phyloP scores from a whole-genome alignment of 176 grass and related monocot genomes.

The Neostapfia colusana region DNA sequence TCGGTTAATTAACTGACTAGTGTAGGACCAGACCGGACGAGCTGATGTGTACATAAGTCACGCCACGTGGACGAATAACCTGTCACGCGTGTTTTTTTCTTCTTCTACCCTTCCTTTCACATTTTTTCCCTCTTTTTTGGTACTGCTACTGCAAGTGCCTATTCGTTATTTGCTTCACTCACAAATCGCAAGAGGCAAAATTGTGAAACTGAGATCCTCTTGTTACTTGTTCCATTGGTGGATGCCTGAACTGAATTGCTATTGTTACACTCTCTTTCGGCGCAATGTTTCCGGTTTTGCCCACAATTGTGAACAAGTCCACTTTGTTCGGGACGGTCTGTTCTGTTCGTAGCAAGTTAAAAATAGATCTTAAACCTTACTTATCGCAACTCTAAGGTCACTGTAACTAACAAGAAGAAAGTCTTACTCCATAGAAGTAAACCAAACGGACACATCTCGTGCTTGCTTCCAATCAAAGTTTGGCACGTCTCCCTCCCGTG shows the following conservation, averaged over 20 bases:
- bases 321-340: background rate
- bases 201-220: background rate
- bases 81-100: conserved; percentile 4
- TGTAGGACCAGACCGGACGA: background rate
- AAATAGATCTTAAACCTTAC: too few relatives aligned
- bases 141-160: background rate
- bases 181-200: background rate
- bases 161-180: conserved; percentile 20
- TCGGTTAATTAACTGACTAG: conserved; percentile 3
- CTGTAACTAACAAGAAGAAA: background rate
- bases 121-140: background rate
- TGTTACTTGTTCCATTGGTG: background rate
- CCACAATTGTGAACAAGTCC: background rate
- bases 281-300: background rate
- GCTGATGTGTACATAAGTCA: conserved; percentile 53
- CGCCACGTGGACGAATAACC: conserved; percentile 35
- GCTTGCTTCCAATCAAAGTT: background rate
- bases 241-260: background rate
- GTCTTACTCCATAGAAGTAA: too few relatives aligned
- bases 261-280: background rate
- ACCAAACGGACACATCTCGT: background rate
- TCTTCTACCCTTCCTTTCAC: too few relatives aligned
- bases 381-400: background rate
- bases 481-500: background rate
- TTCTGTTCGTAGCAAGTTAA: background rate